Conservation (phyloP, 805 yeast genomes). For the Groenewaldozyma tartarivorans region DNA sequence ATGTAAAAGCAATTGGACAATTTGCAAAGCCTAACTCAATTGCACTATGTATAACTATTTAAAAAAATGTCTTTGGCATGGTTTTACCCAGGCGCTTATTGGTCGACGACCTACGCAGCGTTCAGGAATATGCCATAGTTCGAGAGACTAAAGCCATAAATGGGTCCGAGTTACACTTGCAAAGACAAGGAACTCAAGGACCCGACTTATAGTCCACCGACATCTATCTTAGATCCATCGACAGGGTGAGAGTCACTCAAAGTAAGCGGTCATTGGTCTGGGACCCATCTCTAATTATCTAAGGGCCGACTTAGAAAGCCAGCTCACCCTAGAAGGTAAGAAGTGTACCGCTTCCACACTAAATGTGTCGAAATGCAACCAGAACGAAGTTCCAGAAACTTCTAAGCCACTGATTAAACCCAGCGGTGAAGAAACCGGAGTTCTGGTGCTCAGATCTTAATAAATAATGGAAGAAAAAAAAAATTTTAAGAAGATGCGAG, state of each 20-base stretch:
- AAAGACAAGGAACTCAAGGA: conserved; percentile 35
- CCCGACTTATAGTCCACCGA: no score
- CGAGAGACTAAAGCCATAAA: not conserved
- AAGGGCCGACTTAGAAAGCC: no score
- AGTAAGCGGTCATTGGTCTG: conserved; percentile 23
- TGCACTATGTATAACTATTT: no score
- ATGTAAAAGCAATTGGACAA: no score
- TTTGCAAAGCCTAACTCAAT: no score
- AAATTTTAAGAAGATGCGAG: not conserved
- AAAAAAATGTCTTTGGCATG: conserved; percentile 86
- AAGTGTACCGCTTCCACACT: conserved; percentile 13
- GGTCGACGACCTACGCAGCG: conserved; percentile 94
- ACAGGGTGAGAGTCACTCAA: conserved; percentile 56
- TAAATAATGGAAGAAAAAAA: conserved; percentile 8
- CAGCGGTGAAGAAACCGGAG: not conserved
- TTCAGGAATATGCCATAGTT: conserved; percentile 97
- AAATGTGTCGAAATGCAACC: conserved; percentile 12
- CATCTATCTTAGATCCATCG: conserved; percentile 94
- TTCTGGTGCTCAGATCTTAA: conserved; percentile 13
- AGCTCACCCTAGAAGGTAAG: no score
- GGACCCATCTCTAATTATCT: no score
- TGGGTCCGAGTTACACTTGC: conserved; percentile 45
- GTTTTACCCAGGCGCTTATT: conserved; percentile 98
- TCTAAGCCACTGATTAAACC: not conserved
- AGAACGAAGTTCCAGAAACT: no score